Percentiles rank a stretch among this genome's conserved stretches.
Evolutionary conservation across 306 rosid species (phyloP).

Genomic region (Dryas drummondii): DNA sequence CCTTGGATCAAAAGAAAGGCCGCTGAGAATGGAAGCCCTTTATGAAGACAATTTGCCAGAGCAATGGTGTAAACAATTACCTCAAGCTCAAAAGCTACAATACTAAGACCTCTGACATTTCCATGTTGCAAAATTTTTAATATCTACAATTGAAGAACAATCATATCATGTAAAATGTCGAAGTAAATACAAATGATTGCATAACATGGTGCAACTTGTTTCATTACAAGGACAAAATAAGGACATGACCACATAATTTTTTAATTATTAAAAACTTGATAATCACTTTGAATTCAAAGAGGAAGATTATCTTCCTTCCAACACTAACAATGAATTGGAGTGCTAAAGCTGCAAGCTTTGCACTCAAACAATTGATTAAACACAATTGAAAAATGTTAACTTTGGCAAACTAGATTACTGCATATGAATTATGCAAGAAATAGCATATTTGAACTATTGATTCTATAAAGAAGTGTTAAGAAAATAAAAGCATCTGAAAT

Average conservation of each 20-base stretch:
- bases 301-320: background rate
- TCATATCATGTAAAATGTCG: background rate
- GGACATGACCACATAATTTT: background rate
- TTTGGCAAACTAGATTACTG: background rate
- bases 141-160: slow-evolving; percentile 47
- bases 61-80: slow-evolving; percentile 83
- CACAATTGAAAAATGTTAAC: background rate
- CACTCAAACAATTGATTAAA: background rate
- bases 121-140: slow-evolving; percentile 61
- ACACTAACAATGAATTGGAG: background rate
- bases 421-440: background rate
- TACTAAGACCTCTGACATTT: slow-evolving; percentile 86
- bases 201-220: background rate
- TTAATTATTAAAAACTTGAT: background rate
- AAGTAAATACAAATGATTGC: background rate
- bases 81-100: slow-evolving; percentile 82
- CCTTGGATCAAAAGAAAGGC: slow-evolving; percentile 90
- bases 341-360: background rate
- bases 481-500: background rate
- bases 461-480: background rate
- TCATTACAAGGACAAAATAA: background rate
- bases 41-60: slow-evolving; percentile 85
- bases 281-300: slow-evolving; percentile 3
- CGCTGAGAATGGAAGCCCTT: slow-evolving; percentile 92
- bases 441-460: background rate